phyloP scores from a whole-genome alignment of 2,329 filamentous ascomycete genomes.

The Ophiocordyceps camponoti-leonardi region DNA sequence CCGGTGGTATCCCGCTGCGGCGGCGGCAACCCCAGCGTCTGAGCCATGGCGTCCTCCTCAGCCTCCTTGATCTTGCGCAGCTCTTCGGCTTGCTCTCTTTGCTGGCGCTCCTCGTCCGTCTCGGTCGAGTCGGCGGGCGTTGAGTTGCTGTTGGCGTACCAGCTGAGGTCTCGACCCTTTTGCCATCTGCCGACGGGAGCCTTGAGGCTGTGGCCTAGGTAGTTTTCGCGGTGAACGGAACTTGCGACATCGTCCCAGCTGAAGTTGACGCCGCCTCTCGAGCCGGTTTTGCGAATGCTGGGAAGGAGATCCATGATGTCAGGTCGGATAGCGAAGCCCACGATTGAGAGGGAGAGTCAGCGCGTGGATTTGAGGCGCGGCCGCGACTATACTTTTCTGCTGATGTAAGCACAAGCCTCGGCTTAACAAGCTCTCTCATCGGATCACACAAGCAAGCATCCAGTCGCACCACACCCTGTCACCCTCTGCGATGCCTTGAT shows the following conservation, averaged over 20 bases:
- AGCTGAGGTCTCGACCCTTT: conserved; percentile 49
- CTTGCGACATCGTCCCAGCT: conserved; percentile 89
- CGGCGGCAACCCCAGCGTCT: conserved; percentile 63
- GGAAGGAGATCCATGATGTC: conserved; percentile 74
- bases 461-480: too few relatives aligned
- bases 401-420: too few relatives aligned
- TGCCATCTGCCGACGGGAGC: conserved; percentile 89
- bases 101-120: conserved; percentile 39
- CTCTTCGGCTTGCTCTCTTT: conserved; percentile 55
- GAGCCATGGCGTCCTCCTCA: conserved; percentile 79
- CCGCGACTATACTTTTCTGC: too few relatives aligned
- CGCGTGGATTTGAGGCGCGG: too few relatives aligned
- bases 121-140: conserved; percentile 30
- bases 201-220: conserved; percentile 79
- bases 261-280: conserved; percentile 87
- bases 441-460: too few relatives aligned
- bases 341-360: not conserved
- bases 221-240: conserved; percentile 75
- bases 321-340: not conserved
- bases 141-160: conserved; percentile 42
- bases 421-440: too few relatives aligned
- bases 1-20: conserved; percentile 40
- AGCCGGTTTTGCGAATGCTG: conserved; percentile 77
- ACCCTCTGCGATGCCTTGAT: too few relatives aligned
- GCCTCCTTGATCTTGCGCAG: conserved; percentile 71